phyloP scores from a whole-genome alignment of 75 land plant species.

The Cunninghamia lanceolata region DNA sequence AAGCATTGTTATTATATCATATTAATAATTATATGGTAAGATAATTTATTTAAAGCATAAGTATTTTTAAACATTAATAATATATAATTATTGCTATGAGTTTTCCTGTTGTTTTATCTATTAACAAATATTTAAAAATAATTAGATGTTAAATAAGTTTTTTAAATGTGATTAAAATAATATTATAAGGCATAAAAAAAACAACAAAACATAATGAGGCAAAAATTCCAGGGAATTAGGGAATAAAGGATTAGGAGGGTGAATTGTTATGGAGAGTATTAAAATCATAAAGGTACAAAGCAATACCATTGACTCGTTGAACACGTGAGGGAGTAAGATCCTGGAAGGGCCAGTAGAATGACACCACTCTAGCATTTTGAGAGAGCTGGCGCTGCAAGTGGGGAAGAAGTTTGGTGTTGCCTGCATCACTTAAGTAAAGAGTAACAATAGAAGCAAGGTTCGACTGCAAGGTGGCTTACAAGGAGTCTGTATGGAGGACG shows the following conservation, averaged over 20 bases:
- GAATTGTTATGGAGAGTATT: slow-evolving; percentile 9
- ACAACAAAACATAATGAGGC: neutral
- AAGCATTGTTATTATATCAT: too few species aligned
- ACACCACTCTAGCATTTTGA: slow-evolving; percentile 32
- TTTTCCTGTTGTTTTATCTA: too few species aligned
- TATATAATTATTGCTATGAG: too few species aligned
- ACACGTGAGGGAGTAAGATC: slow-evolving; percentile 16
- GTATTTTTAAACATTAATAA: too few species aligned
- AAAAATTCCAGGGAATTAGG: neutral
- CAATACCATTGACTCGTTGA: slow-evolving; percentile 34
- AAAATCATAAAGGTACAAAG: slow-evolving; percentile 28
- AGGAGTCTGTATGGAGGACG: slow-evolving; percentile 30
- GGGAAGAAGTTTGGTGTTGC: slow-evolving; percentile 31
- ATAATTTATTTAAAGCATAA: too few species aligned
- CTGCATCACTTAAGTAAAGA: slow-evolving; percentile 32
- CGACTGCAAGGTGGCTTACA: slow-evolving; percentile 13
- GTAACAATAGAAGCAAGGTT: slow-evolving; percentile 28
- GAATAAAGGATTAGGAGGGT: neutral
- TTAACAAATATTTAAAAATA: neutral
- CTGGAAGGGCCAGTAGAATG: slow-evolving; percentile 40
- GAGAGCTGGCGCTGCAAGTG: slow-evolving; percentile 27
- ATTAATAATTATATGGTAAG: too few species aligned
- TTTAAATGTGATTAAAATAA: too few species aligned
- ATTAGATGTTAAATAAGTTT: too few species aligned
- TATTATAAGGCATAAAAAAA: neutral